Base-by-base conservation (phyloP, 495 filamentous ascomycete genomes). In the Neurospora tetrasperma region DNA sequence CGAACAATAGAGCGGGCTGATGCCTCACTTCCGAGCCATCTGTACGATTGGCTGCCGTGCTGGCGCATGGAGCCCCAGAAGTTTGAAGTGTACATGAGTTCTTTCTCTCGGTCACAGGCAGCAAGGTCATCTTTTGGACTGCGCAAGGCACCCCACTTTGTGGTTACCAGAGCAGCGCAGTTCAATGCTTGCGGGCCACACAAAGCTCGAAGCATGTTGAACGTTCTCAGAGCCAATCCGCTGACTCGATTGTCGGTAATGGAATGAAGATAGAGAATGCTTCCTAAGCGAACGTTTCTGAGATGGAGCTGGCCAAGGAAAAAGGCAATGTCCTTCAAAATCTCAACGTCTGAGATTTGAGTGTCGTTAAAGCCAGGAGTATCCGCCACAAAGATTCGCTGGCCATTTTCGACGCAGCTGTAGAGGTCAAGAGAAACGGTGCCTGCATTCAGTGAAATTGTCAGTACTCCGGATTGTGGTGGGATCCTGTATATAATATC, bases 341-440 rank as follows among this genome's bases (percentile, higher is more conserved):
- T 75, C 39, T 85, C 78, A 1, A 72, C 72, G 43, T 85, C 84
- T 7, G 79, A 79, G 11, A 73, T 69, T 23, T 71, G 71, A 0
- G 83, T 85, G 73, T 86, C 84, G 68, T 83, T 79, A 69, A 86
- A 86, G 9, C 85, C 84, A 7, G 85, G 83, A 3, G 83, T 85
- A 75, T 86, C 85, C 39, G 84, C 70, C 2, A 82, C 73, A 59
- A 70, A 73, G 40, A 81, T 77, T 2, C 66, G 71, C 18, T 71
- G 73, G n/a, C 74, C 78, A 42, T 78, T 42, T 42, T 75, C 66
- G n/a, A 48, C 20, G 72, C 69, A 75, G 41, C 48, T 59, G n/a
- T 48, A 62, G 1, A 46, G 18, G 12, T 70, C 69, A 10, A 69
- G 27, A 23, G 71, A 70, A 42, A 48, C 14, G 18, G 74, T 71